Evolutionary conservation across 176 grass and related monocot species (phyloP).

Genomic region (Elaeis guineensis): DNA sequence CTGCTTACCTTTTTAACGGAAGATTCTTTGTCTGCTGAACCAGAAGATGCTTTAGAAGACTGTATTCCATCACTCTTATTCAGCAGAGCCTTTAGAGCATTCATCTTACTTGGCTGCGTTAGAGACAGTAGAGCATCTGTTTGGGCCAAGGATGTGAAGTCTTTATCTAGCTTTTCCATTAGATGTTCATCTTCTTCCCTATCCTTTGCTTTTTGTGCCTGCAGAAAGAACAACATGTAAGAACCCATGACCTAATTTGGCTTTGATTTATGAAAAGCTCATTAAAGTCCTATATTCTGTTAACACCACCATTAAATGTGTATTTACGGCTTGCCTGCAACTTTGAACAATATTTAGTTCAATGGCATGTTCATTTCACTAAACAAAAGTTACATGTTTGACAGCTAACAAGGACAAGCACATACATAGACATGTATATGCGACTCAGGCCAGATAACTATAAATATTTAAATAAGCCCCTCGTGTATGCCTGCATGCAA

Average conservation of each 20-base stretch:
- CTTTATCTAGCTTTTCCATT: slow-evolving; percentile 68
- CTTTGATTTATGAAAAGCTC: background rate
- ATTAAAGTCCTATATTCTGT: background rate
- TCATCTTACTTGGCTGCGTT: slow-evolving; percentile 39
- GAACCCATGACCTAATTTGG: background rate
- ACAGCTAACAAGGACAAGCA: no score
- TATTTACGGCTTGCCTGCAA: no score
- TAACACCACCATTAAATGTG: no score
- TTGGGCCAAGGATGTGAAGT: slow-evolving; percentile 66
- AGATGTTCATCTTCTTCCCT: slow-evolving; percentile 80
- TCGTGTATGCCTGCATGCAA: no score
- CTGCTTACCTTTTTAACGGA: slow-evolving; percentile 39
- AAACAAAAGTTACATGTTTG: no score
- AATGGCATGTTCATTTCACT: no score
- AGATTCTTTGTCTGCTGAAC: slow-evolving; percentile 31
- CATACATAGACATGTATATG: no score
- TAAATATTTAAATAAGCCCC: no score
- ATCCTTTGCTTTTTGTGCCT: slow-evolving; percentile 86
- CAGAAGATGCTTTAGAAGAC: slow-evolving; percentile 23
- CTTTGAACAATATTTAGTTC: no score
- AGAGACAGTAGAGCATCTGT: slow-evolving; percentile 43
- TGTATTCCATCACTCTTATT: slow-evolving; percentile 35
- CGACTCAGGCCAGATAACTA: no score
- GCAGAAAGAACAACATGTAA: slow-evolving; percentile 21
- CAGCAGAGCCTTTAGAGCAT: slow-evolving; percentile 32